Evolutionary conservation across 2,329 filamentous ascomycete species (phyloP).

Genomic region (Cordyceps cicadae): DNA sequence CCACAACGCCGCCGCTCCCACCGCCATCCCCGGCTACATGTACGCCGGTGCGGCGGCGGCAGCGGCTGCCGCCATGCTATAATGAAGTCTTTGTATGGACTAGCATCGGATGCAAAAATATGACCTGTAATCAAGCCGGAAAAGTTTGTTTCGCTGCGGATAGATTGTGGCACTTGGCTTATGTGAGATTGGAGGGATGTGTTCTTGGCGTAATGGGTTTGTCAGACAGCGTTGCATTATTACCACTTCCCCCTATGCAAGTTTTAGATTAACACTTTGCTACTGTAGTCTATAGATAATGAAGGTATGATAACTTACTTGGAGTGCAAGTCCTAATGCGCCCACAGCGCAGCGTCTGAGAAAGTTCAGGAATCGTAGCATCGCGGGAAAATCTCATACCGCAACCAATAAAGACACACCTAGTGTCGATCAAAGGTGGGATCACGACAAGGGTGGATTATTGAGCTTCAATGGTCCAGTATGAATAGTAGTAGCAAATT

Average conservation of each 20-base stretch:
- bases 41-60: conserved; percentile 11
- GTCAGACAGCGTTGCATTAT: conserved; percentile 5
- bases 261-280: background rate
- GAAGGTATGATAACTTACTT: background rate
- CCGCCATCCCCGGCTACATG: conserved; percentile 2
- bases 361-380: background rate
- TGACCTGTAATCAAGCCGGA: background rate
- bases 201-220: background rate
- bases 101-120: background rate
- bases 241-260: background rate
- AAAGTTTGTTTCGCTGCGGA: background rate
- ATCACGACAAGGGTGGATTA: no score
- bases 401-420: background rate
- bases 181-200: background rate
- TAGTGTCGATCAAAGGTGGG: no score
- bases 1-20: conserved; percentile 1
- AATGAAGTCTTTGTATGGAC: background rate
- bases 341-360: no score
- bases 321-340: no score
- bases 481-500: no score
- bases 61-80: conserved; percentile 3
- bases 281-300: background rate
- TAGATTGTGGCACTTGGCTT: background rate
- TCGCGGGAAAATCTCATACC: background rate
- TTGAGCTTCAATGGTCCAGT: no score